Evolutionary conservation across 1,284 basidiomycete species (phyloP), one percentile per base, ranked within the genome.

Genomic region (Coniophora puteana): DNA sequence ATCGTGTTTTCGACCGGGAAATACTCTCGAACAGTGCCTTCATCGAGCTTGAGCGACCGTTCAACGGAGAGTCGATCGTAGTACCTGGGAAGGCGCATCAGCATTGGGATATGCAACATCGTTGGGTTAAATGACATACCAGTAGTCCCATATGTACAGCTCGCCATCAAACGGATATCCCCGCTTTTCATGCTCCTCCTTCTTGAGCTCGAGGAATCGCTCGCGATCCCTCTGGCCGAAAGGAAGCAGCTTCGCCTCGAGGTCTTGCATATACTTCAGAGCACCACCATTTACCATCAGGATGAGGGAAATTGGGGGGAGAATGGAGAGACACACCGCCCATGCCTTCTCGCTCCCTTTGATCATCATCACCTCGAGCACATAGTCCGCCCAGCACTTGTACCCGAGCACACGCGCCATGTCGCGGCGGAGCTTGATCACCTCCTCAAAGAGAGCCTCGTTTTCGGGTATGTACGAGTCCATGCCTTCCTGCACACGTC

Each of bases 281-380:
- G 26, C 8, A n/a, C 10, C n/a, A n/a, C n/a, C n/a, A n/a, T n/a
- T n/a, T n/a, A n/a, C n/a, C n/a, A n/a, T n/a, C n/a, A n/a, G n/a
- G n/a, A n/a, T n/a, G n/a, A n/a, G n/a, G n/a, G n/a, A n/a, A n/a
- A n/a, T n/a, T n/a, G n/a, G n/a, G 6, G n/a, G n/a, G n/a, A n/a
- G n/a, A n/a, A n/a, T n/a, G n/a, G n/a, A n/a, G n/a, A n/a, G n/a
- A 44, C 67, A 58, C 3, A 83, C 76, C 28, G 68, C 70, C 31
- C 75, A 62, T 2, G 74, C 77, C 29, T 66, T 71, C 61, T 27
- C 14, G 26, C 10, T 14, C 26, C 10, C 10, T 18, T 87, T 87
- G 49, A 83, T 78, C 86, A 89, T 89, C 65, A 88, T 89, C 41
- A 76, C 71, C 57, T 89, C 84, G 1, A 85, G 83, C 23, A 78